Percentiles rank a stretch among this genome's conserved stretches.
Conservation (phyloP, 2,329 filamentous ascomycete species). For the Metarhizium brunneum region DNA sequence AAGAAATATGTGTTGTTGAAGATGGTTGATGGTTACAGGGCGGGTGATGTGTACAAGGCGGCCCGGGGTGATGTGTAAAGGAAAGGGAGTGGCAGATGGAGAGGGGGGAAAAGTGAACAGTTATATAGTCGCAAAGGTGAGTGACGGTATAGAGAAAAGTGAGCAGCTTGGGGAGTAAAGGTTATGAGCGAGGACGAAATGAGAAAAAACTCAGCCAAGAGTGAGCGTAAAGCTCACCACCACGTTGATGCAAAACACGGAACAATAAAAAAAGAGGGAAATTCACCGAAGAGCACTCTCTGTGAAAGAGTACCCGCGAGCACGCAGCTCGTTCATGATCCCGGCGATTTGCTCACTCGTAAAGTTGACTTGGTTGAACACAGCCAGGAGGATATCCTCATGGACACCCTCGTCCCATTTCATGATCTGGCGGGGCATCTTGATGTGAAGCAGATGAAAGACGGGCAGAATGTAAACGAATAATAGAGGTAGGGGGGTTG, state of each 20-base stretch:
- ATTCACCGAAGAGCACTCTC: conserved; percentile 31
- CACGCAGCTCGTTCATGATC: conserved; percentile 27
- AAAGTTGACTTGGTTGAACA: conserved; percentile 28
- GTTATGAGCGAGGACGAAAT: background rate
- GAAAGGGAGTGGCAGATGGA: background rate
- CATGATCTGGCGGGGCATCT: conserved; percentile 18
- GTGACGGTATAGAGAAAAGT: background rate
- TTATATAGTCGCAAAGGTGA: too few relatives aligned
- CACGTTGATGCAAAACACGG: background rate
- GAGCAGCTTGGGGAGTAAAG: background rate
- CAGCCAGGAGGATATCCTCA: conserved; percentile 32
- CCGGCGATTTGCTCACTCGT: conserved; percentile 20
- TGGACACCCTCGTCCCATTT: conserved; percentile 34
- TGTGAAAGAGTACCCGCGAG: conserved; percentile 30
- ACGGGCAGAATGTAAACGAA: background rate
- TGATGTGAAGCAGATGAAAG: background rate
- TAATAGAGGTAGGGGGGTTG: background rate
- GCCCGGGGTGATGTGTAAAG: background rate
- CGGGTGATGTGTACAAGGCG: too few relatives aligned
- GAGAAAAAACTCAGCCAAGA: background rate
- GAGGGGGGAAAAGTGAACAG: too few relatives aligned
- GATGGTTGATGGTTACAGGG: too few relatives aligned
- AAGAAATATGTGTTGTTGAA: too few relatives aligned
- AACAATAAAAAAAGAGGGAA: conserved; percentile 4
- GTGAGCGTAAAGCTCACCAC: background rate